Evolutionary conservation across 345 rosid species (phyloP).

Genomic region (Noccaea bulbosa): DNA sequence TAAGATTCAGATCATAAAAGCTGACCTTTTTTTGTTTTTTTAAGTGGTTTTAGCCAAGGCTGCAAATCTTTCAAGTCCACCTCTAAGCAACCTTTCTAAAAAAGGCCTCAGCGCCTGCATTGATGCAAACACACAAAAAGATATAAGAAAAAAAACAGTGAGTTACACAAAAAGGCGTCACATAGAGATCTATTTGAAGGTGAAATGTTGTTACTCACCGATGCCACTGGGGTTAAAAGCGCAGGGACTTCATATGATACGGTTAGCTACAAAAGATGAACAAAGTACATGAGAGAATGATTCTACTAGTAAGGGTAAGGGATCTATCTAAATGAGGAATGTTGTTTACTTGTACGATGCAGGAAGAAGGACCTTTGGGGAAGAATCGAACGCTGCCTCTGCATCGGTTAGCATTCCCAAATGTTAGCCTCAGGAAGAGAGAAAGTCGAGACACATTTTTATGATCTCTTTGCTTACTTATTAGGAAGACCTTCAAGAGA

Average conservation of each 20-base stretch:
- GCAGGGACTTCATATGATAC: slow-evolving; percentile 94
- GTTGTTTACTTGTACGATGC: slow-evolving; percentile 71
- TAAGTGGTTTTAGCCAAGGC: slow-evolving; percentile 40
- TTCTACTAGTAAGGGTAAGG: neutral
- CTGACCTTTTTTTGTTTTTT: slow-evolving; percentile 19
- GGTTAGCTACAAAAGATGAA: slow-evolving; percentile 62
- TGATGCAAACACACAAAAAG: neutral
- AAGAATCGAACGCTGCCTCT: slow-evolving; percentile 89
- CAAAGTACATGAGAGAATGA: neutral
- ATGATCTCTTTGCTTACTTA: slow-evolving; percentile 50
- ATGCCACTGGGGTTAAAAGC: slow-evolving; percentile 73
- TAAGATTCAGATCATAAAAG: neutral
- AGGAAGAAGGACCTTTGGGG: slow-evolving; percentile 77
- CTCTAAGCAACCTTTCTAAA: slow-evolving; percentile 61
- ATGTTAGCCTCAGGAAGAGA: neutral
- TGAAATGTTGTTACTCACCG: slow-evolving; percentile 55
- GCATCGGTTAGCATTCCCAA: slow-evolving; percentile 39
- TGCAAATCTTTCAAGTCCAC: slow-evolving; percentile 77
- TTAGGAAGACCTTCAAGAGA: slow-evolving; percentile 91
- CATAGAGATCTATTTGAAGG: slow-evolving; percentile 2
- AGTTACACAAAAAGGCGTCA: neutral
- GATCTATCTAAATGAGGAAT: slow-evolving; percentile 4
- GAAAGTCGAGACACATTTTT: neutral
- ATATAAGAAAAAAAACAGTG: neutral
- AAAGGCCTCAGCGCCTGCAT: slow-evolving; percentile 75